These are phyloP conservation scores for Tylopilus rubrobrunneus DNA, from an alignment of 768 basidiomycete species.

Conservation along the genomic window DNA sequence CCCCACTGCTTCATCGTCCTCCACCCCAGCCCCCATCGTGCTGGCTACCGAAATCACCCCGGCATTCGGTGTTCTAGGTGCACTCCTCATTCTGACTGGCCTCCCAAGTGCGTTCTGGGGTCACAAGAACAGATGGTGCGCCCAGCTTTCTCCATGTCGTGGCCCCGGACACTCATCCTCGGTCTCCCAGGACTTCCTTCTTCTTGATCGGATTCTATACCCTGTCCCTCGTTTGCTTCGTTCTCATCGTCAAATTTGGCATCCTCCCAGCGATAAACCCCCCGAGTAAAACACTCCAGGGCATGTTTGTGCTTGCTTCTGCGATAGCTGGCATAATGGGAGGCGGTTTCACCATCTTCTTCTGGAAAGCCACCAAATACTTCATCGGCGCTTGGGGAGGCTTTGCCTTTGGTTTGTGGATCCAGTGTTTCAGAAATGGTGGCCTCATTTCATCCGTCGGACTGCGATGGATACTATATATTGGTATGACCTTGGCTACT, in stretches of 20 bases:
- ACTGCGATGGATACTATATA: conserved; percentile 85
- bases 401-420: conserved; percentile 80
- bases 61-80: conserved; percentile 87
- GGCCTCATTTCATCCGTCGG: conserved; percentile 77
- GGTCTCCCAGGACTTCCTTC: conserved; percentile 73
- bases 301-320: conserved; percentile 84
- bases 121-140: conserved; percentile 92
- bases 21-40: conserved; percentile 33
- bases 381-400: conserved; percentile 62
- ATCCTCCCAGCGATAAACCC: conserved; percentile 81
- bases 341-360: conserved; percentile 85
- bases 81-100: conserved; percentile 83
- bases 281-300: conserved; percentile 73
- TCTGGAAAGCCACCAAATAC: conserved; percentile 87
- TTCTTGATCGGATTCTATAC: conserved; percentile 93
- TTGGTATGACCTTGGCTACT: conserved; percentile 47
- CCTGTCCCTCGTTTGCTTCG: conserved; percentile 77
- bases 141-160: conserved; percentile 5
- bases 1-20: conserved; percentile 44
- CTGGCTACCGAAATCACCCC: conserved; percentile 73
- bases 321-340: conserved; percentile 79
- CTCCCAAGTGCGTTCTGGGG: conserved; percentile 88
- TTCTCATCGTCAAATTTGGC: conserved; percentile 86
- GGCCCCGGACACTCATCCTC: conserved; percentile 5
- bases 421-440: conserved; percentile 80